Percentiles rank a stretch among this genome's conserved stretches.
Conservation (phyloP, 495 filamentous ascomycete genomes). For the Talaromyces ruber region DNA sequence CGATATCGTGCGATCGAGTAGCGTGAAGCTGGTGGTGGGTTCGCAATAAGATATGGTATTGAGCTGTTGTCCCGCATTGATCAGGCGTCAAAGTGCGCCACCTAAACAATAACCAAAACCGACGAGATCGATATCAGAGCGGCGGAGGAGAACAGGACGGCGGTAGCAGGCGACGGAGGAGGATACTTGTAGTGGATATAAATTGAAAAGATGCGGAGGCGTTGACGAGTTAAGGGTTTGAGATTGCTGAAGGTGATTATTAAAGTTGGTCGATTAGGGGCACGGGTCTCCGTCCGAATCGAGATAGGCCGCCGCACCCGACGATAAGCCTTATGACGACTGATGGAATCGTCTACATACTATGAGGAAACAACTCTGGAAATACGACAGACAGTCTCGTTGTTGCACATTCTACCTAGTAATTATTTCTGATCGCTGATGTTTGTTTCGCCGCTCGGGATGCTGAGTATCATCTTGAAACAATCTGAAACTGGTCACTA, state of each 20-base stretch:
- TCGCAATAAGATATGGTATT: not conserved
- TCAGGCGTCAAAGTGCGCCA: not conserved
- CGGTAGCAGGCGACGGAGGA: not conserved
- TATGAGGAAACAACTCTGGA: not conserved
- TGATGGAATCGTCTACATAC: not conserved
- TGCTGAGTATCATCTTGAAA: not conserved
- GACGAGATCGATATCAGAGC: not conserved
- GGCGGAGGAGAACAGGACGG: not conserved
- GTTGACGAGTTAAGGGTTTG: not conserved
- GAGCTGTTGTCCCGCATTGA: not conserved
- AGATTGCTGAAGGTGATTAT: not conserved
- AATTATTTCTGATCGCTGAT: not conserved
- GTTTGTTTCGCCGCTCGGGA: not conserved
- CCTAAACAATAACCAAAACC: not conserved
- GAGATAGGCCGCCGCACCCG: not conserved
- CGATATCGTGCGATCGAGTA: not conserved
- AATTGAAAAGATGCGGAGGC: not conserved
- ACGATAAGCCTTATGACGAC: not conserved
- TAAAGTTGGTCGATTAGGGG: not conserved
- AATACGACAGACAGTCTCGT: not conserved
- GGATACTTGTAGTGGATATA: not conserved
- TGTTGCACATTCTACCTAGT: not conserved
- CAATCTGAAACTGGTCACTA: constrained; percentile 1
- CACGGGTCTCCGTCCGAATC: not conserved
- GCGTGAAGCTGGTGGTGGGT: not conserved